Evolutionary conservation across 2,329 filamentous ascomycete species (phyloP).

Genomic region (Colletotrichum viniferum): DNA sequence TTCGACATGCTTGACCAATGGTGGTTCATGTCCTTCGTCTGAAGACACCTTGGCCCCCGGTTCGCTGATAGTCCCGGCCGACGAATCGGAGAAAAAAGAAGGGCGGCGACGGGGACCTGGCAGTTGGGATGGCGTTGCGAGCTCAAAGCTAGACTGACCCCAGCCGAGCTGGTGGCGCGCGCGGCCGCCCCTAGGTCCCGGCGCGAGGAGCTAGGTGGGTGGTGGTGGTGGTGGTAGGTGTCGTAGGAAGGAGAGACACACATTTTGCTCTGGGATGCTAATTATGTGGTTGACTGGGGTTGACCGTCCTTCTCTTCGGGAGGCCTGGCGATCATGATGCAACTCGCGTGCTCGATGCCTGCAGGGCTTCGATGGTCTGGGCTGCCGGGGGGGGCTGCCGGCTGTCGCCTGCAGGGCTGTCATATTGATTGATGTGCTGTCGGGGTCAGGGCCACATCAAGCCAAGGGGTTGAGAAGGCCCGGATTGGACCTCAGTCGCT

Average conservation of each 20-base stretch:
- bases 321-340: conserved; percentile 16
- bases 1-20: conserved; percentile 1
- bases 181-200: background rate
- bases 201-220: background rate
- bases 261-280: background rate
- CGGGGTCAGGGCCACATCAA: background rate
- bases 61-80: background rate
- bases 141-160: conserved; percentile 17
- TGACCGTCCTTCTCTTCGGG: background rate
- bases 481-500: background rate
- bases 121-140: conserved; percentile 16
- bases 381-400: background rate
- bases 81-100: conserved; percentile 16
- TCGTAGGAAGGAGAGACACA: background rate
- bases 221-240: background rate
- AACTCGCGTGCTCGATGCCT: background rate
- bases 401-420: background rate
- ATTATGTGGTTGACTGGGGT: background rate
- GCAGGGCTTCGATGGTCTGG: background rate
- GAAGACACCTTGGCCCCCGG: background rate
- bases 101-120: background rate
- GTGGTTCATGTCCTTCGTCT: background rate
- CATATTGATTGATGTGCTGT: background rate
- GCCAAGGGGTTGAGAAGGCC: background rate
- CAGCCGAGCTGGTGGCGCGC: conserved; percentile 9